Percentiles rank a stretch among this genome's conserved stretches.
Evolutionary conservation across 176 grass and related monocot genomes (phyloP).

Genomic region (Triticum urartu): DNA sequence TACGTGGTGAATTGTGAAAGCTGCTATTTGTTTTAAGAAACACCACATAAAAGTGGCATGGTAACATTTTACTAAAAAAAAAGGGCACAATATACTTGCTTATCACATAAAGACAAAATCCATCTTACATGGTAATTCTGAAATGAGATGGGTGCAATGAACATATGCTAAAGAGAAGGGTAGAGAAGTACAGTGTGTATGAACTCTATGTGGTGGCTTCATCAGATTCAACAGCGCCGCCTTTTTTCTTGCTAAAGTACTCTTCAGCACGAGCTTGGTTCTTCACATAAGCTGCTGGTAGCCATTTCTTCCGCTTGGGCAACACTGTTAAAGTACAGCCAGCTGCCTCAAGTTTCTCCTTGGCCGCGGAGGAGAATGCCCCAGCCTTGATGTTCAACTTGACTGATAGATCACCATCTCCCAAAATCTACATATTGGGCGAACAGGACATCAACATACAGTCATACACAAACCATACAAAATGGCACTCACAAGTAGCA

Average conservation of each 20-base stretch:
- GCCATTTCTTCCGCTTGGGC: conserved; percentile 93
- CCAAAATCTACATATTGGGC: conserved; percentile 63
- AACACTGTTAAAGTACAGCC: conserved; percentile 76
- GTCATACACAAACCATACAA: neutral
- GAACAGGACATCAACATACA: conserved; percentile 23
- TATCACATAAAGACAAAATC: conserved; percentile 42
- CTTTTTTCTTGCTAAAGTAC: conserved; percentile 84
- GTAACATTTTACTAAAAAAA: neutral
- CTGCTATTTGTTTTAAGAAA: neutral
- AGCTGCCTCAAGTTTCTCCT: conserved; percentile 85
- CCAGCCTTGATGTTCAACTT: conserved; percentile 91
- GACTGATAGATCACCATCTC: conserved; percentile 80
- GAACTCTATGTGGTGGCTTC: conserved; percentile 25
- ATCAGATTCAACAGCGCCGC: conserved; percentile 34
- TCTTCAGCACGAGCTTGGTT: conserved; percentile 85
- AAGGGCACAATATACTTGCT: neutral
- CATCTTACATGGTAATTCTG: neutral
- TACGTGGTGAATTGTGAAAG: neutral
- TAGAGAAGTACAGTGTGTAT: conserved; percentile 29
- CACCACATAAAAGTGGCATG: neutral
- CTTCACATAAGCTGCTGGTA: conserved; percentile 76
- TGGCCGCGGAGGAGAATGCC: conserved; percentile 71
- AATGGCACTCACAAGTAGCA: neutral
- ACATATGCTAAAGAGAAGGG: conserved; percentile 30
- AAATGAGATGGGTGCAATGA: conserved; percentile 11